Percentiles rank a stretch among this genome's conserved stretches.
These are phyloP conservation scores for Ceratocystis variospora DNA, from an alignment of 2,329 filamentous ascomycete genomes.

Conservation along the genomic window DNA sequence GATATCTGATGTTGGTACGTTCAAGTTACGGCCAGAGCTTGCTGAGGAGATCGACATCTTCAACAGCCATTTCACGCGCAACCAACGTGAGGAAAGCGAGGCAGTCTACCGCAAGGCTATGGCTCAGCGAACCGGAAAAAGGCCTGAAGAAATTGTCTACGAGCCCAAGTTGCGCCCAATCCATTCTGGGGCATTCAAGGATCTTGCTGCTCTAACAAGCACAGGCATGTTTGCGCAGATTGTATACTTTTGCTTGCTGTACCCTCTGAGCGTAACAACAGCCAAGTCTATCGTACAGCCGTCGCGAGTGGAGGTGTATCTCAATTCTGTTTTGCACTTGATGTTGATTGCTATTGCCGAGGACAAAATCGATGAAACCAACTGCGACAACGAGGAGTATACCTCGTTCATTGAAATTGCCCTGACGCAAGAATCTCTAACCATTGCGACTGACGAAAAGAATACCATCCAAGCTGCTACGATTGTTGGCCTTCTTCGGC, in stretches of 20 bases:
- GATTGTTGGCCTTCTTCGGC: slow-evolving; percentile 49
- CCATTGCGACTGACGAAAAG: background rate
- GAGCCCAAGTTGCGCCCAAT: slow-evolving; percentile 74
- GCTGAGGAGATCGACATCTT: slow-evolving; percentile 88
- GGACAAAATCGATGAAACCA: slow-evolving; percentile 42
- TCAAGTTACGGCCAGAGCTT: slow-evolving; percentile 77
- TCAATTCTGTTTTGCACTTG: slow-evolving; percentile 83
- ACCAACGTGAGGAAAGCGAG: slow-evolving; percentile 91
- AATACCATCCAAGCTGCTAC: slow-evolving; percentile 43
- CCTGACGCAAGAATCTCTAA: background rate
- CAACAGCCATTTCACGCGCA: slow-evolving; percentile 90
- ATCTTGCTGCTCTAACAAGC: slow-evolving; percentile 64
- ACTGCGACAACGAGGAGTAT: background rate
- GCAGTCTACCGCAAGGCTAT: slow-evolving; percentile 74
- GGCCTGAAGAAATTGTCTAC: slow-evolving; percentile 71
- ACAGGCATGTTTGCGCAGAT: slow-evolving; percentile 81
- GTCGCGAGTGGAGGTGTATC: slow-evolving; percentile 77
- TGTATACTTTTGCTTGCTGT: slow-evolving; percentile 75
- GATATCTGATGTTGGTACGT: slow-evolving; percentile 81
- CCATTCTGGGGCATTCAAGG: slow-evolving; percentile 59
- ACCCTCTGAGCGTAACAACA: slow-evolving; percentile 55
- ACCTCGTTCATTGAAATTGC: slow-evolving; percentile 11
- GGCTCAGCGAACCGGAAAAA: slow-evolving; percentile 74
- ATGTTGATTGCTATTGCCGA: slow-evolving; percentile 75
- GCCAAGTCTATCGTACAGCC: slow-evolving; percentile 61